Base-by-base conservation (phyloP, 1,284 basidiomycete genomes). In the Hortiboletus rubellus region DNA sequence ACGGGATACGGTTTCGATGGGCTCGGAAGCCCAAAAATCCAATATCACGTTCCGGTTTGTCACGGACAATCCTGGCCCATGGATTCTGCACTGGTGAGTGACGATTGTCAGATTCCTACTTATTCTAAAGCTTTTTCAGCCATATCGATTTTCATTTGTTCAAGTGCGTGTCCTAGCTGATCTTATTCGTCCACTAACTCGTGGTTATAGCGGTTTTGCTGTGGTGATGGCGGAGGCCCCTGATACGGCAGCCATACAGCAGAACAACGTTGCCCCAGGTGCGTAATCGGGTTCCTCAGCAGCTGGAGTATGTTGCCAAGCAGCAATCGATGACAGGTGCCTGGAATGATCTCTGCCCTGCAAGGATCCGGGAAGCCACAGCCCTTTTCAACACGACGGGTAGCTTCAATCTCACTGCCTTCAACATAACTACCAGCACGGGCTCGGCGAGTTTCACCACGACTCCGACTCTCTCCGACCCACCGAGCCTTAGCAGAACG, bases 1-100 rank as follows among this genome's bases (percentile, higher is more conserved):
- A 56, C 60, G 72, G 12, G 69, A 74, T 55, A 71, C 64, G 3
- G 66, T 67, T 48, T 72, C 66, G 22, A 69, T 70, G 58, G 75
- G 74, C 27, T 67, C 60, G 22, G 36, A 67, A 46, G 71, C 50
- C 5, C 46, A 65, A 44, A 57, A 56, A 0, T 73, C 72, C 9
- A 73, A 72, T 18, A 59, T 68, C 31, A 70, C 72, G 4, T 59
- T 70, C 48, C 72, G 68, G 24, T 70, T 70, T 45, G 34, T 60
- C n/a, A 70, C 70, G 17, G 49, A 65, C 52, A 70, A 71, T 37
- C 58, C 67, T 4, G 72, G 69, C 10, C 71, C 69, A 3, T 72
- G 69, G 68, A 66, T 72, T 45, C 36, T 73, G n/a, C 71, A 73
- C 50, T 72, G 72, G 72, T 71, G 12, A 50, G 69, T 46, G 44